A percentile compares a stretch with the other conserved stretches of the same genome.
phyloP scores from a whole-genome alignment of 2,329 filamentous ascomycete genomes.

The Cladophialophora chaetospira region DNA sequence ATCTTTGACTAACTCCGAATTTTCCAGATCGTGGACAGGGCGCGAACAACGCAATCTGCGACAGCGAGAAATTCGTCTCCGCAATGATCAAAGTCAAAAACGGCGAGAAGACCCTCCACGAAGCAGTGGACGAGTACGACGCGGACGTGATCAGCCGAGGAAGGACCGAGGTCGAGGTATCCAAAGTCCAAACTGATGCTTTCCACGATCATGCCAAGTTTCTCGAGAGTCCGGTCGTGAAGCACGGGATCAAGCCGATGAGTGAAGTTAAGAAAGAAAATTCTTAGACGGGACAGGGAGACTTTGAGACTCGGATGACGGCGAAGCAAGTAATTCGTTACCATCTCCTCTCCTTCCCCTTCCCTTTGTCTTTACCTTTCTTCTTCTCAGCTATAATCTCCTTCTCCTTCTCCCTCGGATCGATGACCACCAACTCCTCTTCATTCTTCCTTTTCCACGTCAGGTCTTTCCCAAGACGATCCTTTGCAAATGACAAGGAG shows the following conservation, averaged over 20 bases:
- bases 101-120: slow-evolving; percentile 14
- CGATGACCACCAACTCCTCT: slow-evolving; percentile 89
- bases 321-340: too few relatives aligned
- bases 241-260: slow-evolving; percentile 27
- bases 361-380: slow-evolving; percentile 4
- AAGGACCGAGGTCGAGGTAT: slow-evolving; percentile 25
- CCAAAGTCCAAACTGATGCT: slow-evolving; percentile 22
- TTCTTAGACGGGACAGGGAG: background rate
- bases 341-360: background rate
- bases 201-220: slow-evolving; percentile 27
- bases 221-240: slow-evolving; percentile 27
- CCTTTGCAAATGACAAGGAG: slow-evolving; percentile 80
- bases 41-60: slow-evolving; percentile 29
- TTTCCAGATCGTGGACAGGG: slow-evolving; percentile 28
- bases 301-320: background rate
- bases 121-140: slow-evolving; percentile 28
- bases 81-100: slow-evolving; percentile 27
- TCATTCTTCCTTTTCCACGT: slow-evolving; percentile 89
- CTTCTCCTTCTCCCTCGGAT: slow-evolving; percentile 79
- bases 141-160: slow-evolving; percentile 24
- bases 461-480: slow-evolving; percentile 85
- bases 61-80: slow-evolving; percentile 25
- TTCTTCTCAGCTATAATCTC: slow-evolving; percentile 60
- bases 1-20: background rate
- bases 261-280: background rate